Base-by-base conservation (phyloP, 2,329 filamentous ascomycete species). In the Fusarium secorum region DNA sequence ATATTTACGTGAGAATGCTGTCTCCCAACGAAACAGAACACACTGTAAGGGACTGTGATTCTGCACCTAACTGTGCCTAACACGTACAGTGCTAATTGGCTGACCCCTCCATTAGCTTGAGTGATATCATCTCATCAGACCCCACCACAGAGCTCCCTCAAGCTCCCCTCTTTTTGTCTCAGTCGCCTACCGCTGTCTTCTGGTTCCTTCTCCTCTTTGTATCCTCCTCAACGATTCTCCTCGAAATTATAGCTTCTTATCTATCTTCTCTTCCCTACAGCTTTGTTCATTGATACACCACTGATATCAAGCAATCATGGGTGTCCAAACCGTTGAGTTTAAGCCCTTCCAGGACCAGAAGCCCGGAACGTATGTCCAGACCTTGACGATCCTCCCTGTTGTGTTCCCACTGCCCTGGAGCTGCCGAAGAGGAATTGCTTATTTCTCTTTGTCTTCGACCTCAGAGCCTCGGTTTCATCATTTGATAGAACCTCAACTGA, bases 331-430 rank as follows among this genome's bases (percentile, higher is more conserved):
- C 59, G 93, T 98, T 78, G 88, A 92, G 76, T 90, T 97, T 82
- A 90, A 90, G 82, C 89, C 95, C 66, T 98, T 96, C 83, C 88
- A 91, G 72, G 96, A 98, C 88, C 96, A 99, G 89, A 99, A 99
- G 88, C 94, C 95, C 73, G 95, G 95, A 89, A 98, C 95, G 95
- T 98, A 90, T 84, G 95, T 94, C 72, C 69, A 68, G 41, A 51
- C 54, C 39, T 57, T 53, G 55, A 56, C 39, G 48, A 57, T 62
- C 51, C 38, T 55, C 58, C 42, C 46, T 66, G 52, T 41, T 56
- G 61, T 66, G 53, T n/a, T 49, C 51, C 53, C 63, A 64, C 63
- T 53, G 32, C 26, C 39, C 46, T 46, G 52, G 52, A 60, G 60
- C 46, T 69, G n/a, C 38, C 49, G 26, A 48, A 11, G 30, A 52